Evolutionary conservation across 176 grass and related monocot genomes (phyloP).

Genomic region (Phoenix roebelenii): DNA sequence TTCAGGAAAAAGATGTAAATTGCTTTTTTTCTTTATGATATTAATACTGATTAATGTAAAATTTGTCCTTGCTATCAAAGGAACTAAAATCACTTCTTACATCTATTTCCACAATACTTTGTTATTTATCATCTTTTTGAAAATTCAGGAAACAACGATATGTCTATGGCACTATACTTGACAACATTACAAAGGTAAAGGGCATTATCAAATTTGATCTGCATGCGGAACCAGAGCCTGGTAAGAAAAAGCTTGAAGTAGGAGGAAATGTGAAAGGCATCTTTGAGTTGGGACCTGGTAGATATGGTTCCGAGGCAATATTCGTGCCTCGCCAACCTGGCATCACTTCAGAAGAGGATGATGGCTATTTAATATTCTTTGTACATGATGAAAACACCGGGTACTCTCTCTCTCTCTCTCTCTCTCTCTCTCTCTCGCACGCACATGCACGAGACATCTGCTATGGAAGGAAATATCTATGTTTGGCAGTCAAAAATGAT

Average conservation of each 20-base stretch:
- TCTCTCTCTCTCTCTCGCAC: not conserved
- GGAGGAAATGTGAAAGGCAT: conserved; percentile 76
- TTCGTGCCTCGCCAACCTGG: conserved; percentile 68
- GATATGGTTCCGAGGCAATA: conserved; percentile 78
- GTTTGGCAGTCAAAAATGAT: too few relatives aligned
- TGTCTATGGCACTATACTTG: conserved; percentile 60
- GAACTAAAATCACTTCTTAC: too few relatives aligned
- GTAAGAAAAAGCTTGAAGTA: conserved; percentile 65
- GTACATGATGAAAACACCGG: conserved; percentile 84
- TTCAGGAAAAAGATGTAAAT: too few relatives aligned
- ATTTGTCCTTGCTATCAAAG: too few relatives aligned
- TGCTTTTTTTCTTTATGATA: too few relatives aligned
- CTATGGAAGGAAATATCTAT: too few relatives aligned
- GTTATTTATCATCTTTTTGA: not conserved
- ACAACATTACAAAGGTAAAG: conserved; percentile 54
- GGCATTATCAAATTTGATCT: conserved; percentile 86
- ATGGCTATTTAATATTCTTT: conserved; percentile 84
- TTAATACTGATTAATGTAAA: too few relatives aligned
- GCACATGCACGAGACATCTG: too few relatives aligned
- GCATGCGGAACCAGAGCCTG: conserved; percentile 40
- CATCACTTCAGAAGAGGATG: conserved; percentile 63
- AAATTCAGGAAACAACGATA: conserved; percentile 59
- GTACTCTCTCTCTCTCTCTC: conserved; percentile 28
- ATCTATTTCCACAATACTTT: too few relatives aligned
- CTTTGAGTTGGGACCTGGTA: conserved; percentile 56